Evolutionary conservation across 768 basidiomycete species (phyloP), one percentile per base, ranked within the genome.

Genomic region (Suillus paluster): DNA sequence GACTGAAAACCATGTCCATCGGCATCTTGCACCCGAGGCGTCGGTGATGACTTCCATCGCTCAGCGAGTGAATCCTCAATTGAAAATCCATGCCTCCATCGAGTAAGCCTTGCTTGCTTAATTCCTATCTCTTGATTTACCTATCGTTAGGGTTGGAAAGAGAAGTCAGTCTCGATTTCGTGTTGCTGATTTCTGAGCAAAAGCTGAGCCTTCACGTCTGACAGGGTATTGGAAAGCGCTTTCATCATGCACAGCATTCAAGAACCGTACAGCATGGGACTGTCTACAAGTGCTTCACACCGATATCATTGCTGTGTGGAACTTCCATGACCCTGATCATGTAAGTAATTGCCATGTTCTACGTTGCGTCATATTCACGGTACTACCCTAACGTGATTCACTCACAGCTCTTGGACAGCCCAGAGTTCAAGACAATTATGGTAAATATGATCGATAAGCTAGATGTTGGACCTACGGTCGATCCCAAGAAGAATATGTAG

Each of bases 141-240:
- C 4, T 19, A 30, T 17, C 17, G 11, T 34, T 34, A 60, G 59
- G 14, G 34, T 60, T 27, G 59, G 59, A 15, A 54, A 54, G 41
- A 19, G 36, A 60, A 53, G 59, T 53, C 4, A 25, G 59, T 60
- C n/a, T 46, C 67, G 61, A 36, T 36, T 70, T 9, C 19, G 33
- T 42, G 42, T 63, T 12, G 58, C 60, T 45, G 12, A 33, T 33
- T 14, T 12, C 11, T n/a, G 19, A 14, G 1, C 2, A n/a, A 10
- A 8, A n/a, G n/a, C 30, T 33, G 9, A 52, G 3, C n/a, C 2
- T 52, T 33, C 2, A 12, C 33, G 5, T 52, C n/a, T 33, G 19
- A 10, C 30, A 70, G 70, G 39, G 45, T 70, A 70, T 55, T 70
- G 69, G 69, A 44, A 44, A 14, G 52, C 38, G 8, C 49, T 70